Evolutionary conservation across 1,139 yeast species (phyloP), one percentile per base, ranked within the genome.

Genomic region (Yamadazyma mexicana): DNA sequence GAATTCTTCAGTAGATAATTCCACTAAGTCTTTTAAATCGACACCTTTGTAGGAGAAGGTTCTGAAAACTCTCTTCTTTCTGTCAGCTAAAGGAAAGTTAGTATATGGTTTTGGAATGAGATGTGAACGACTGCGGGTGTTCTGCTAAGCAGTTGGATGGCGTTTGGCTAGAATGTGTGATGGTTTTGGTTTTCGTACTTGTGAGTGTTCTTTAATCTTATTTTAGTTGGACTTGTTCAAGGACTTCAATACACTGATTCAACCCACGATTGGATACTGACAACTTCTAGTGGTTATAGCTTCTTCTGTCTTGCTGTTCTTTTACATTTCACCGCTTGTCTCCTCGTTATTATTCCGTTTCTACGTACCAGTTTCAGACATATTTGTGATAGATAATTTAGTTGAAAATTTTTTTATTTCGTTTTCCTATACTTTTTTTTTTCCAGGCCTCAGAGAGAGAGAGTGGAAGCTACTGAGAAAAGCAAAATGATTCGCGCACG

Each of bases 31-130:
- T 69, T 85, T 84, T 69, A 94, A 87, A 74, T 91, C 97, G 69
- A 92, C 96, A 75, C 98, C 98, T 77, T 94, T 91, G 96, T 81
- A 92, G 64, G 96, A 83, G 87, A 91, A 91, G 80, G 95, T 81
- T 83, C 86, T 89, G 86, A 91, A 89, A 74, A 72, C 72, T 84
- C 94, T 83, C 88, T 83, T 87, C 85, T 83, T 87, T 79, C 81
- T 82, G 40, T 75, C 74, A 66, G 75, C 79, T 69, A 68, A 28
- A 45, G 10, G 6, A 20, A 20, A 40, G 69, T 65, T 65, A 65
- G 69, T 65, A 62, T 47, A 6, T 31, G 22, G 14, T 7, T n/a
- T 11, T 8, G 26, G 29, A 12, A 5, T n/a, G 16, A 26, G n/a
- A n/a, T n/a, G n/a, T n/a, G n/a, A n/a, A n/a, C n/a, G n/a, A n/a